Conservation (phyloP, 2,329 filamentous ascomycete genomes). For the Fusarium concolor region DNA sequence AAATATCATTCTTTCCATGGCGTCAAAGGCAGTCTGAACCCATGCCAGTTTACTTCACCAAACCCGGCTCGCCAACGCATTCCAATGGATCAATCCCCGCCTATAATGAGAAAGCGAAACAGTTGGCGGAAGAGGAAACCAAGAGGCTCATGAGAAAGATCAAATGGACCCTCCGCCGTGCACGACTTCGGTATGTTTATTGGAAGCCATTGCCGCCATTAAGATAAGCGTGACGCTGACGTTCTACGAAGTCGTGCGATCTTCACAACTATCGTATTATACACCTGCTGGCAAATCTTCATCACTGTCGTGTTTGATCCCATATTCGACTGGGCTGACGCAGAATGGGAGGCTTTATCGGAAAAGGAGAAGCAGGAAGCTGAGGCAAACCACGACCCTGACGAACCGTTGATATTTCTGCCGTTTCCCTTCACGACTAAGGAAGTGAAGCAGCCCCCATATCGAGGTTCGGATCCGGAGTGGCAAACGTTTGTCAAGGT, state of each 20-base stretch:
- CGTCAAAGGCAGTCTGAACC: constrained; percentile 38
- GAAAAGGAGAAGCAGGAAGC: constrained; percentile 58
- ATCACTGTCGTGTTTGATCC: constrained; percentile 59
- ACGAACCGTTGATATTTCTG: constrained; percentile 65
- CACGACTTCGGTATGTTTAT: constrained; percentile 47
- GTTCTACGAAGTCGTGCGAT: constrained; percentile 41
- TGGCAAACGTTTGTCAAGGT: constrained; percentile 71
- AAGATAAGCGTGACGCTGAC: constrained; percentile 21
- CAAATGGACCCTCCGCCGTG: constrained; percentile 31
- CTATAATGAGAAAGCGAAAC: no score
- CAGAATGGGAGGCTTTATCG: constrained; percentile 56
- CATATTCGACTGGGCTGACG: constrained; percentile 56
- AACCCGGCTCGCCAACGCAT: background rate
- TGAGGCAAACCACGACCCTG: constrained; percentile 56
- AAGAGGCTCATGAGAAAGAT: constrained; percentile 40
- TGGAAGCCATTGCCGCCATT: background rate
- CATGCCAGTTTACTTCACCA: constrained; percentile 52
- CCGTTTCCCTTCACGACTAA: constrained; percentile 71
- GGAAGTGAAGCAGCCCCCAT: constrained; percentile 61
- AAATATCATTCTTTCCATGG: constrained; percentile 53
- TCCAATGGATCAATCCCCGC: no score
- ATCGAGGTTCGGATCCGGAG: constrained; percentile 70
- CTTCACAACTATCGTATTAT: constrained; percentile 50
- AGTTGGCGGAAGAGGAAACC: constrained; percentile 13
- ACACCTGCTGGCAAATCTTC: constrained; percentile 59